phyloP scores from a whole-genome alignment of 305 asterid genomes.

The Solanum aculeatissimum region DNA sequence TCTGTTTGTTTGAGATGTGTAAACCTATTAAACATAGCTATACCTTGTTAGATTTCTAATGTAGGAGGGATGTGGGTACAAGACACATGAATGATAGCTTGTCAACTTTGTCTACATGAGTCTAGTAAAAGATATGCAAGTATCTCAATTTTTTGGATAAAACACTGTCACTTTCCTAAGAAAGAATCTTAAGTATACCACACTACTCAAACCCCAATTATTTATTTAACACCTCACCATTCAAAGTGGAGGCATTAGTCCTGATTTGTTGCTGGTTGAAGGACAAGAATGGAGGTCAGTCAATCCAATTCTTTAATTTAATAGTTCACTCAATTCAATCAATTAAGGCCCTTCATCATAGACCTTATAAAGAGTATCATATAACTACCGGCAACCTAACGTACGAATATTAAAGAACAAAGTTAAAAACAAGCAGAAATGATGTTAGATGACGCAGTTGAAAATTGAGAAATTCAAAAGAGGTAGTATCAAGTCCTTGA shows the following conservation, averaged over 20 bases:
- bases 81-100: neutral
- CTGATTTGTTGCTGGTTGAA: neutral
- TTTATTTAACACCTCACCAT: neutral
- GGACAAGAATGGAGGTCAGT: neutral
- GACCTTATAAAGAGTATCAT: neutral
- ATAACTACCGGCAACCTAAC: neutral
- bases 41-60: neutral
- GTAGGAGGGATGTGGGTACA: neutral
- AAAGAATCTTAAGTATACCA: neutral
- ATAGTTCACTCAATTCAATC: neutral
- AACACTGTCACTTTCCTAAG: neutral
- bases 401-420: neutral
- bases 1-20: neutral
- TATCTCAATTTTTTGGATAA: neutral
- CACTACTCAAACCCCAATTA: neutral
- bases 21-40: neutral
- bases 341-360: neutral
- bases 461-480: neutral
- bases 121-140: neutral
- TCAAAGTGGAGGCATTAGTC: neutral
- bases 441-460: neutral
- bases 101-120: neutral
- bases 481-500: neutral
- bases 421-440: neutral
- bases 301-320: neutral